Conservation (phyloP, 768 basidiomycete species). For the Auricularia cornea region DNA sequence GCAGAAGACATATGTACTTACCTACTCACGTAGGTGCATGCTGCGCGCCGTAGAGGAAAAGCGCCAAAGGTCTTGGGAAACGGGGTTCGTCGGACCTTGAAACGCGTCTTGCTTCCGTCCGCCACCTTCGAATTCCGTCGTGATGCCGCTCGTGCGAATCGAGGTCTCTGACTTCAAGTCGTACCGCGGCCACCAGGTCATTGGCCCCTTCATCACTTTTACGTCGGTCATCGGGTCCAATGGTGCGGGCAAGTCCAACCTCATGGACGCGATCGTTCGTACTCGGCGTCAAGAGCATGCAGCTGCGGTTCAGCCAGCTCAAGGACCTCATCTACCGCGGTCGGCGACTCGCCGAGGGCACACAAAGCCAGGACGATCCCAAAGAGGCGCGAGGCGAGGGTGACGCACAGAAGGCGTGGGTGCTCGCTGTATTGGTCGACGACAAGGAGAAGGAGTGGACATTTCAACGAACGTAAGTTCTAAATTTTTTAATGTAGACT, state of each 20-base stretch:
- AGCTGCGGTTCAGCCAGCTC: constrained; percentile 85
- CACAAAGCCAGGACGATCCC: constrained; percentile 22
- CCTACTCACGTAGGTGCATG: too few species aligned
- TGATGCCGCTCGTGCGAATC: constrained; percentile 76
- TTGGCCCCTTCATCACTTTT: constrained; percentile 88
- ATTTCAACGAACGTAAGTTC: constrained; percentile 84
- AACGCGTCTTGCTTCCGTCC: constrained; percentile 3
- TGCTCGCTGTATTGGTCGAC: constrained; percentile 84
- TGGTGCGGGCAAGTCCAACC: constrained; percentile 97
- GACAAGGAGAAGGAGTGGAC: constrained; percentile 70
- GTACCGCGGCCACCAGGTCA: constrained; percentile 79
- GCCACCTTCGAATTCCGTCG: background rate
- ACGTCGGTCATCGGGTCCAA: constrained; percentile 97
- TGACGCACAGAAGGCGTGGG: constrained; percentile 90
- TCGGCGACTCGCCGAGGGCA: constrained; percentile 49
- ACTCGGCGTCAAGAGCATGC: constrained; percentile 89
- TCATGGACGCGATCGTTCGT: constrained; percentile 99
- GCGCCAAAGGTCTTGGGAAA: too few species aligned
- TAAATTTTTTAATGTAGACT: constrained; percentile 1
- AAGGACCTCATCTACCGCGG: constrained; percentile 96
- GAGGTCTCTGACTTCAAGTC: constrained; percentile 97
- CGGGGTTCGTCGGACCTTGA: too few species aligned
- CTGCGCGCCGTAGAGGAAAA: too few species aligned
- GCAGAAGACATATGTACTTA: too few species aligned
- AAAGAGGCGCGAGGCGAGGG: constrained; percentile 62